Base-by-base conservation (phyloP, 768 basidiomycete species). In the Tylopilus vinaceipallidus region DNA sequence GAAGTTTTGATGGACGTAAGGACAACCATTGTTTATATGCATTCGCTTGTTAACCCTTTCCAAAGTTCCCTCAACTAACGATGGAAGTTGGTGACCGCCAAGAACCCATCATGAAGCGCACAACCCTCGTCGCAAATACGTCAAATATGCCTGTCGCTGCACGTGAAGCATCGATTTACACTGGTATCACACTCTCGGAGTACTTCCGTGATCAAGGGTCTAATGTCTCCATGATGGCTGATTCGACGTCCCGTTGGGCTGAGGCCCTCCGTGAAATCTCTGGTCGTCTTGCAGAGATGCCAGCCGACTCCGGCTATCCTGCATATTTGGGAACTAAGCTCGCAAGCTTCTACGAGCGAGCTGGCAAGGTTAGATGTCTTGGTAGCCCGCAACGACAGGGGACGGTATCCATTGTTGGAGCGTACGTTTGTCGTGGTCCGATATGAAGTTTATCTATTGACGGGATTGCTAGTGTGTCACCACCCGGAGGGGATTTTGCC, bases 91-190 rank as follows among this genome's bases (percentile, higher is more conserved):
- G 81, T 20, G 84, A 89, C 56, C 91, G 93, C 43, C 85, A 95
- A 79, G 97, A 99, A 69, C 97, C 97, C 29, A 98, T 99, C 78
- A 99, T 99, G 97, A 99, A 99, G 73, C 95, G 97, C 52, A 99
- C 97, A 0, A 92, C 95, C 13, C 83, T 99, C 20, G 95, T 99
- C 53, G 97, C 97, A 57, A 99, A 99, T 69, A 99, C 97, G 3
- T 99, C 97, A 42, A 98, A 98, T 75, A 99, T 99, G 97, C 97
- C 97, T 59, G 97, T 99, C 60, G 97, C 97, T 37, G 97, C 97
- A 37, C 91, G 97, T 57, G 97, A 99, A 72, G 97, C 97, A 5
- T 98, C 95, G 17, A 98, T 99, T 67, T 99, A 99, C 73, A 99
- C 97, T 45, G 97, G 97, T 60, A 98, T 98, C 72, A 98, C 97